phyloP scores from a whole-genome alignment of 371 early-diverging fungal genomes.

The Mortierella sp. region DNA sequence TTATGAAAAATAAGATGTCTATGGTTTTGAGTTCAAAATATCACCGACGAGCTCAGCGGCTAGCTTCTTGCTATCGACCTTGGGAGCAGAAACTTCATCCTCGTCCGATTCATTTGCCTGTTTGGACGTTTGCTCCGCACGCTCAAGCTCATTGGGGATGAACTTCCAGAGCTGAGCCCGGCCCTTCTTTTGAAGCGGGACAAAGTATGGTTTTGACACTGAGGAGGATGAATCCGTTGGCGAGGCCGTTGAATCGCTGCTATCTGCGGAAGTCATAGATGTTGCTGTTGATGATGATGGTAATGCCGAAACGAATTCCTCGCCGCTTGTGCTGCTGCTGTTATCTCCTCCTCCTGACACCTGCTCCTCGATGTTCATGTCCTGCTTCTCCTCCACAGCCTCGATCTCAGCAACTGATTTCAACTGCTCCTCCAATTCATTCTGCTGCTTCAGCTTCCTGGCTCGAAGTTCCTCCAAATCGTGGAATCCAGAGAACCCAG shows the following conservation, averaged over 20 bases:
- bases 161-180: slow-evolving; percentile 49
- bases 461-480: slow-evolving; percentile 33
- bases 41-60: slow-evolving; percentile 7
- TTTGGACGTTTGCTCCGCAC: slow-evolving; percentile 11
- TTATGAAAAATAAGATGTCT: neutral
- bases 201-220: slow-evolving; percentile 19
- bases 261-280: neutral
- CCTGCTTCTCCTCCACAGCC: neutral
- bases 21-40: neutral
- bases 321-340: too few relatives aligned
- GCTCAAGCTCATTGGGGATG: slow-evolving; percentile 23
- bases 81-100: neutral
- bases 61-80: neutral
- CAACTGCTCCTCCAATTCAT: neutral
- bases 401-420: neutral
- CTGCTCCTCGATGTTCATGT: too few relatives aligned
- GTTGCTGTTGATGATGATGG: neutral
- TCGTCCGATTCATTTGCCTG: neutral
- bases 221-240: neutral
- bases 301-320: slow-evolving; percentile 21
- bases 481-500: slow-evolving; percentile 44
- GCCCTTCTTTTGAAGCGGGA: slow-evolving; percentile 23
- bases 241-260: neutral
- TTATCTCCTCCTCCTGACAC: neutral
- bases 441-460: slow-evolving; percentile 1